A percentile compares a stretch with the other conserved stretches of the same genome.
Evolutionary conservation across 1,139 yeast genomes (phyloP).

Genomic region (Keqinozyma sinolaborantium): DNA sequence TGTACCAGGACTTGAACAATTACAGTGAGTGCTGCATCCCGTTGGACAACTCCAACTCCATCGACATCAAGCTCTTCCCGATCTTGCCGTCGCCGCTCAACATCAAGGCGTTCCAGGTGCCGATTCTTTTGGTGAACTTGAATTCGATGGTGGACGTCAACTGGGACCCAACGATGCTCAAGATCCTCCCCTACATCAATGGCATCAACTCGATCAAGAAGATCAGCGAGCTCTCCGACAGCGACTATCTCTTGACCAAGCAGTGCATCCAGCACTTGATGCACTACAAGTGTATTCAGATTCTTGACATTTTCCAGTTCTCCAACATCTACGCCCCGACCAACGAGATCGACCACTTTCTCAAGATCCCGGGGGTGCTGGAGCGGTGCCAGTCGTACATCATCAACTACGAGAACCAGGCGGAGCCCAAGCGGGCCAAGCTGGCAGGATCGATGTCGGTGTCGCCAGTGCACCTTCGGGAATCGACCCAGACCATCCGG

Average conservation of each 20-base stretch:
- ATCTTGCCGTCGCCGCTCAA: constrained; percentile 80
- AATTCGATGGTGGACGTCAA: constrained; percentile 74
- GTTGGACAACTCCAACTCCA: constrained; percentile 82
- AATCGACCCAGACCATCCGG: constrained; percentile 16
- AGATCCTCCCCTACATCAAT: constrained; percentile 78
- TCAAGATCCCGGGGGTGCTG: constrained; percentile 65
- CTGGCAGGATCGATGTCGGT: constrained; percentile 10
- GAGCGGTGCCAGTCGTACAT: constrained; percentile 85
- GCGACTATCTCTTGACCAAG: constrained; percentile 73
- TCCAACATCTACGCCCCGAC: constrained; percentile 88
- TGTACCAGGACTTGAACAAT: constrained; percentile 88
- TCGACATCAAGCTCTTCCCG: constrained; percentile 90
- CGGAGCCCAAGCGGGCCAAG: neutral
- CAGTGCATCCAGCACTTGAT: constrained; percentile 89
- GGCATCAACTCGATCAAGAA: constrained; percentile 81
- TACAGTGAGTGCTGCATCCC: constrained; percentile 96
- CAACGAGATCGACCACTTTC: constrained; percentile 65
- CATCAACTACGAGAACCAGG: constrained; percentile 22
- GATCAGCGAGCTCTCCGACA: constrained; percentile 77
- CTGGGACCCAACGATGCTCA: constrained; percentile 97
- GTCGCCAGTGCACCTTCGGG: constrained; percentile 14
- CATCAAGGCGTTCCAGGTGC: constrained; percentile 76
- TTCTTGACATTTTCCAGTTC: constrained; percentile 87
- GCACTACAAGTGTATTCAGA: constrained; percentile 81
- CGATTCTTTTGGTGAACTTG: constrained; percentile 76